Base-by-base conservation (phyloP, 2,329 filamentous ascomycete species). In the Trichoderma brevicompactum region DNA sequence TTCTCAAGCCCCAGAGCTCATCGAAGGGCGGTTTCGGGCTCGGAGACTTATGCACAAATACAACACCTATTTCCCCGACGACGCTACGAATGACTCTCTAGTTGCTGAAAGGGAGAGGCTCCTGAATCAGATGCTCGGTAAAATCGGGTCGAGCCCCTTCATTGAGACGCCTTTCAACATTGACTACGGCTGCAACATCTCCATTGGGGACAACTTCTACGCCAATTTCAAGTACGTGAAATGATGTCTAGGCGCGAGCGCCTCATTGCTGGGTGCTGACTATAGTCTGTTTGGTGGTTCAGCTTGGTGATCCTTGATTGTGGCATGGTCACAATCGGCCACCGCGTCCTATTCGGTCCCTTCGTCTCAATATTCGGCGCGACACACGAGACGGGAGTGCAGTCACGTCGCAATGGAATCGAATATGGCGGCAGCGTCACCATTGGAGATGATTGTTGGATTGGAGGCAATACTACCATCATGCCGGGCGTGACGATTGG, bases 301-400 rank as follows among this genome's bases (percentile, higher is more conserved):
- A 82, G 80, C 66, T 73, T 83, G 64, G 86, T 87, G 2, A 88
- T 93, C 66, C 79, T 93, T 13, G 91, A 94, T 73, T 92, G 88
- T n/a, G 90, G 87, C 69, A 79, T 86, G 2, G 88, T 94, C 46
- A 79, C 75, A 4, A 89, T 94, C 53, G 91, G 91, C 0, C 83
- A 89, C 32, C 84, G 91, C 34, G 91, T 90, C 1, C 78, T 91
- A 69, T 82, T 94, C 63, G 92, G 89, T 0, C 89, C 91, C 0
- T 89, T 87, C 70, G 89, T 94, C 0, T 85, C 81, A 56, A 84
- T 95, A 64, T 92, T 87, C 72, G 85, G 87, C 2, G 91, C 86
- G 1, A 89, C 87, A 0, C 92, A 95, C 74, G 90, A 91, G 55
- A 80, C 90, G 0, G 89, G 90, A 69, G 79, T 84, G 0, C 78